Percentiles rank a stretch among this genome's conserved stretches.
Evolutionary conservation across 345 rosid species (phyloP).

Genomic region (Boechera retrofracta): DNA sequence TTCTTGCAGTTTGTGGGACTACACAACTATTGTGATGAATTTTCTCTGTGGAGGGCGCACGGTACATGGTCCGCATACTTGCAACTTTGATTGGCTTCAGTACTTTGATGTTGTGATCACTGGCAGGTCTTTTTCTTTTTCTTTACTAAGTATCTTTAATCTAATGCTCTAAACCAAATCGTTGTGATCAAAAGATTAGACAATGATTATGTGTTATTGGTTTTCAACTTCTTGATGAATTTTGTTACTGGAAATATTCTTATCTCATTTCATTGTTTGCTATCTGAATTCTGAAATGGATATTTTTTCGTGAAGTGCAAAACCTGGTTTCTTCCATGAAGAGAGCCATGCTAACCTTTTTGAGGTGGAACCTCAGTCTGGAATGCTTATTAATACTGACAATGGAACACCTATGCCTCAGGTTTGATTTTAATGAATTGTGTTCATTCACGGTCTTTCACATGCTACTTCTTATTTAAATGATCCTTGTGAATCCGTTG

Average conservation of each 20-base stretch:
- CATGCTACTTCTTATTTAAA: not conserved
- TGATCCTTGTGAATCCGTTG: not conserved
- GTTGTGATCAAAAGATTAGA: conserved; percentile 2
- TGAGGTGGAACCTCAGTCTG: conserved; percentile 86
- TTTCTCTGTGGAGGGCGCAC: conserved; percentile 73
- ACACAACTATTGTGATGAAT: conserved; percentile 94
- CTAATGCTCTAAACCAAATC: conserved; percentile 1
- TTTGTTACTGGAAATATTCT: not conserved
- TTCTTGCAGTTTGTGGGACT: conserved; percentile 96
- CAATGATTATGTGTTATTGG: not conserved
- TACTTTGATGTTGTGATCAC: conserved; percentile 93
- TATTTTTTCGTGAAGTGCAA: conserved; percentile 61
- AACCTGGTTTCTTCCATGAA: conserved; percentile 97
- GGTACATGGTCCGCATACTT: conserved; percentile 45
- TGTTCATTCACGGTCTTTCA: not conserved
- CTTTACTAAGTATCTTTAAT: conserved; percentile 26
- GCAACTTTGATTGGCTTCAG: conserved; percentile 89
- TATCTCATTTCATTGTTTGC: not conserved
- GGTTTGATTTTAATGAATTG: conserved; percentile 51
- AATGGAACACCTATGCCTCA: conserved; percentile 95
- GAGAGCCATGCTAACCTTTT: conserved; percentile 83
- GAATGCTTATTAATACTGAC: conserved; percentile 92
- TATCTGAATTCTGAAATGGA: conserved; percentile 36
- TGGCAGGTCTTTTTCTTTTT: conserved; percentile 70
- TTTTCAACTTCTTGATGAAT: not conserved